Evolutionary conservation across 306 rosid genomes (phyloP).

Genomic region (Sphenostylis stenocarpa): DNA sequence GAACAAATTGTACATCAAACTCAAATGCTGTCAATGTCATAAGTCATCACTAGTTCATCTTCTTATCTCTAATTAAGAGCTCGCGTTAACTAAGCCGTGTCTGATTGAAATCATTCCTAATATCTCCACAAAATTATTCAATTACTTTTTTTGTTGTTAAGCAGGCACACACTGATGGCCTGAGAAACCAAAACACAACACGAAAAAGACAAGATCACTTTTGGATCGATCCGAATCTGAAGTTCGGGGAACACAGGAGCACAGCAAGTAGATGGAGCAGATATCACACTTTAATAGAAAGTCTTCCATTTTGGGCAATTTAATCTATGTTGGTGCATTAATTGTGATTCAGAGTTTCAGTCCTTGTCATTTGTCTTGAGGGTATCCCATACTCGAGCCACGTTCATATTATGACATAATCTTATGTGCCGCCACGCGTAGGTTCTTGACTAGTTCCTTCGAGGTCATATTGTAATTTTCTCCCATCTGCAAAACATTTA

Average conservation of each 20-base stretch:
- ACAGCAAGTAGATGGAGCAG: neutral
- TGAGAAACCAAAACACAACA: neutral
- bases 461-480: constrained; percentile 49
- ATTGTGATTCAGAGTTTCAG: neutral
- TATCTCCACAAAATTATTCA: neutral
- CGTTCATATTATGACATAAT: neutral
- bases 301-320: neutral
- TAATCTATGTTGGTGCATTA: neutral
- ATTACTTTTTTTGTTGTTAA: neutral
- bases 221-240: neutral
- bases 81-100: neutral
- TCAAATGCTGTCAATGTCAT: neutral
- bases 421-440: constrained; percentile 46
- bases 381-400: neutral
- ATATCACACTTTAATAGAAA: neutral
- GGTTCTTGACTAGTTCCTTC: constrained; percentile 49
- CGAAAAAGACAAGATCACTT: neutral
- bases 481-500: constrained; percentile 50
- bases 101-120: neutral
- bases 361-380: neutral
- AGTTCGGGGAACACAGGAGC: neutral
- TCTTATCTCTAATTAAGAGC: neutral
- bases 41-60: neutral
- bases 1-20: neutral
- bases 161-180: neutral